Conservation (phyloP, 2,329 filamentous ascomycete genomes). For the Colletotrichum limetticola region DNA sequence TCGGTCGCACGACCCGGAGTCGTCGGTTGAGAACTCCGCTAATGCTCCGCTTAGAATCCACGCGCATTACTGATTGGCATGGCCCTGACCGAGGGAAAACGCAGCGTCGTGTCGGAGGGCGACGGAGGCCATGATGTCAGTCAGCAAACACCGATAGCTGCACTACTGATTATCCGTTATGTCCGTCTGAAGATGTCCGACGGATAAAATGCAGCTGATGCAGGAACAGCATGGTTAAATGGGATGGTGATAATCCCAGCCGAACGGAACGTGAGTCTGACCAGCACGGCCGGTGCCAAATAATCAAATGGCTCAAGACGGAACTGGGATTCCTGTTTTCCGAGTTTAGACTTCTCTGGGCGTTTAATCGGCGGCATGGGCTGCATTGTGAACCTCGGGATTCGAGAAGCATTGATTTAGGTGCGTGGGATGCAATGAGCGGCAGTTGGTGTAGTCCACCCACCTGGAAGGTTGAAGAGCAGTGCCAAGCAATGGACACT, state of each 20-base stretch:
- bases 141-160: slow-evolving; percentile 6
- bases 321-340: slow-evolving; percentile 29
- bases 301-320: slow-evolving; percentile 19
- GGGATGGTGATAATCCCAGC: neutral
- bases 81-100: slow-evolving; percentile 17
- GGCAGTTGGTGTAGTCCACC: slow-evolving; percentile 1
- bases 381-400: slow-evolving; percentile 21
- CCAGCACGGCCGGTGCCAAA: neutral
- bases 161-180: slow-evolving; percentile 24
- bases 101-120: neutral
- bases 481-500: neutral
- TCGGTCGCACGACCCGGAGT: slow-evolving; percentile 26
- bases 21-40: slow-evolving; percentile 31
- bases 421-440: slow-evolving; percentile 11
- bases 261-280: neutral
- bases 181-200: slow-evolving; percentile 15
- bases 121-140: slow-evolving; percentile 27
- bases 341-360: slow-evolving; percentile 2
- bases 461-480: neutral
- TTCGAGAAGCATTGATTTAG: neutral
- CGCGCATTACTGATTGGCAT: slow-evolving; percentile 30
- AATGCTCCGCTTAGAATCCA: slow-evolving; percentile 33
- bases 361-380: slow-evolving; percentile 13
- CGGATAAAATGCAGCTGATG: slow-evolving; percentile 27
- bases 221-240: slow-evolving; percentile 7